Percentiles rank a stretch among this genome's conserved stretches.
Conservation (phyloP, 2,329 filamentous ascomycete species). For the Paracamarosporium sp. region DNA sequence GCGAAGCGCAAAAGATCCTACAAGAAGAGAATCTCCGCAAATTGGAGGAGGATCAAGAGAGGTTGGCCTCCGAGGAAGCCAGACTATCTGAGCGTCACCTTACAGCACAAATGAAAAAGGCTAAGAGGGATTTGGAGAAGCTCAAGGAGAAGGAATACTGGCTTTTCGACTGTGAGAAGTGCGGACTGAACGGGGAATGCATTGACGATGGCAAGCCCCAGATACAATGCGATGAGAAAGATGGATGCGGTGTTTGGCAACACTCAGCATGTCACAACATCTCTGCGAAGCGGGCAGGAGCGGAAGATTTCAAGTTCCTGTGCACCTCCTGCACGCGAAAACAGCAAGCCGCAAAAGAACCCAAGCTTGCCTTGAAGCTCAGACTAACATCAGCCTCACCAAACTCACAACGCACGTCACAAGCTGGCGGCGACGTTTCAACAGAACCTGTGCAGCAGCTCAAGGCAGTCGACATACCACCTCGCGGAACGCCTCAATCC, state of each 20-base stretch:
- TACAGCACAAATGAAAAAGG: constrained; percentile 82
- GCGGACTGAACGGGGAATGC: constrained; percentile 87
- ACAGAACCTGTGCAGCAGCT: constrained; percentile 15
- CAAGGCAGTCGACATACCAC: constrained; percentile 30
- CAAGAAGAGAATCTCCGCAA: constrained; percentile 84
- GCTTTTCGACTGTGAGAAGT: constrained; percentile 91
- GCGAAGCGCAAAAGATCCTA: constrained; percentile 80
- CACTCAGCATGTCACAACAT: constrained; percentile 92
- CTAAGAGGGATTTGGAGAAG: constrained; percentile 75
- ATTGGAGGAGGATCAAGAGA: constrained; percentile 77
- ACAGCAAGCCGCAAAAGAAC: constrained; percentile 66
- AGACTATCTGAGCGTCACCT: constrained; percentile 80
- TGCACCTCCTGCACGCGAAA: constrained; percentile 79
- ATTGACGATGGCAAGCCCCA: constrained; percentile 91
- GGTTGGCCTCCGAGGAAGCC: constrained; percentile 47
- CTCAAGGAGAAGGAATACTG: constrained; percentile 78
- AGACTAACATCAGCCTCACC: constrained; percentile 60
- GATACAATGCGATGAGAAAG: constrained; percentile 78
- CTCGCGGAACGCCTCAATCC: constrained; percentile 19
- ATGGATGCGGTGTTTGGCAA: constrained; percentile 90
- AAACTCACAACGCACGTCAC: constrained; percentile 19
- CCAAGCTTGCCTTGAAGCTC: constrained; percentile 69
- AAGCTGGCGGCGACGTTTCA: constrained; percentile 26
- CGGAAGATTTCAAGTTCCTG: constrained; percentile 89
- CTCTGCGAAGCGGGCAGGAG: constrained; percentile 79